Base-by-base conservation (phyloP, 257 asterid species). In the Jacaranda mimosifolia region DNA sequence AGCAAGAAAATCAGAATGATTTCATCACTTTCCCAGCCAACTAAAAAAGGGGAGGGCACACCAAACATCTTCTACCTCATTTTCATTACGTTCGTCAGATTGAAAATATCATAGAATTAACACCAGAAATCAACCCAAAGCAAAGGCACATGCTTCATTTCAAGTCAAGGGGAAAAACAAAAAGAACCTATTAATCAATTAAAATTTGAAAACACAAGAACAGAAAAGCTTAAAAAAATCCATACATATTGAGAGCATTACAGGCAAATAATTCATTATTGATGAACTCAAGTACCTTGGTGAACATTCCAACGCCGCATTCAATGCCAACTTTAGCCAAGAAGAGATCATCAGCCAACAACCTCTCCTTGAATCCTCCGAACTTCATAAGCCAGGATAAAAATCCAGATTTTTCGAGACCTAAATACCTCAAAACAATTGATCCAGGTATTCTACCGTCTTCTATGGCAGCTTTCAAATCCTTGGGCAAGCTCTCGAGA, bases 301-400 rank as follows among this genome's bases (percentile, higher is more conserved):
- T 95, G 85, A 95, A 91, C 51, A 95, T 56, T 8, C 99, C 99
- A 59, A 95, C 98, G 67, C 99, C 97, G 72, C 99, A 95, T 72
- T 93, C 98, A 80, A 95, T 91, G 59, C 83, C 91, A 64, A 95
- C 83, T 84, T 95, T 95, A 18, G 97, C 92, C 80, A 95, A 80
- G 83, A 95, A 95, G 52, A 95, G 92, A 89, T 95, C 99, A 80
- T 95, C 99, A 38, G 99, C 99, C 88, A 95, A 76, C 77, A 95
- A 85, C 83, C 99, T 80, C 82, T 95, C 99, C 91, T 89, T 95
- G 78, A 93, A 95, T 39, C 99, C 98, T n/a, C 89, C 93, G 64
- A 93, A 95, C 9, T 49, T 83, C 87, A 93, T 85, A 66, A 95
- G 79, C 98, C 99, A 93, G 3, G 91, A 76, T 6, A 93, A 18